Evolutionary conservation across 2,329 filamentous ascomycete species (phyloP), one percentile per base, ranked within the genome.

Genomic region (Trichophaea hybrida): DNA sequence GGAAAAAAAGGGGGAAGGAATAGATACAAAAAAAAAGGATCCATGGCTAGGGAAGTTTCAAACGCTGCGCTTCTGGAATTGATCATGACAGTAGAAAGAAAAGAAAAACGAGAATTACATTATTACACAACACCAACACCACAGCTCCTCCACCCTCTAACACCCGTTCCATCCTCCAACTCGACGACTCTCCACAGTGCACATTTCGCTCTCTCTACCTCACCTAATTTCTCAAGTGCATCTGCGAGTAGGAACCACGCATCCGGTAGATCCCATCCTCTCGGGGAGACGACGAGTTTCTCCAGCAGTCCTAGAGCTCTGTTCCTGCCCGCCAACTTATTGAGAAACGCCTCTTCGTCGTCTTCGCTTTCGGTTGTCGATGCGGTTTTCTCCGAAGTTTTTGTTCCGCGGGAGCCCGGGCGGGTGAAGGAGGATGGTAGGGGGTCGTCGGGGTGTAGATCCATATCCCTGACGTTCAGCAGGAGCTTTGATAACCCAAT

Each of bases 181-280:
- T 96, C 89, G 10, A 98, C 86, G 68, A 90, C 94, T 89, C 91
- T 97, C 93, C 93, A 97, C 5, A 97, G 77, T 50, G 90, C 88
- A 67, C 93, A 86, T 74, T 90, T 94, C 12, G 93, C 86, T 75
- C 91, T 94, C 40, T 93, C 86, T 1, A 81, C 73, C 74, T 95
- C 87, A 0, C 85, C 86, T 59, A 87, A 86, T 70, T 89, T 82
- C 72, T 98, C 93, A 69, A 96, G 87, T 7, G 88, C 89, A 64
- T 88, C 78, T 0, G 89, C 87, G 37, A 98, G 78, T 4, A 85
- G 81, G 69, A 88, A 91, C 93, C 93, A 98, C 4, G 91, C 93
- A 70, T 97, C 93, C 0, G 87, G 83, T 70, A 85, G 81, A 72
- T 96, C 91, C 93, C 93, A 98, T 0, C 88, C 87, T 10, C 77